Evolutionary conservation across 2,329 filamentous ascomycete species (phyloP).

Genomic region (Magnaporthiopsis poae): DNA sequence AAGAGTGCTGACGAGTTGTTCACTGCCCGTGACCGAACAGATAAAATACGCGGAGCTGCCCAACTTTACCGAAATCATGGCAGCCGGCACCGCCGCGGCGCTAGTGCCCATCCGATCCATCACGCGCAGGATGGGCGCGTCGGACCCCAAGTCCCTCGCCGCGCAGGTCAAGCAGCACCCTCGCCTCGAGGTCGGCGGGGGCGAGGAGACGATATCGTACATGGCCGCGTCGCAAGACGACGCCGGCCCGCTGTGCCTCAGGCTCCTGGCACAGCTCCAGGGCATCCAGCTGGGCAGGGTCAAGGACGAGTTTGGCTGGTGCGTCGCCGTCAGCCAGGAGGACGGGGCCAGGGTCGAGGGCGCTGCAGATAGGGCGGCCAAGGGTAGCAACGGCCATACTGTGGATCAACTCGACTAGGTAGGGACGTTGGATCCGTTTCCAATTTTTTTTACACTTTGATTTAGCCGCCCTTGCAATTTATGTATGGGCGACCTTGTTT

Average conservation of each 20-base stretch:
- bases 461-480: background rate
- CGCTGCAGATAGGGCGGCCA: slow-evolving; percentile 14
- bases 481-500: too few relatives aligned
- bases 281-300: slow-evolving; percentile 76
- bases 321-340: slow-evolving; percentile 33
- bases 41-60: slow-evolving; percentile 54
- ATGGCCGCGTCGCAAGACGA: slow-evolving; percentile 50
- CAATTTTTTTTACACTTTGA: too few relatives aligned
- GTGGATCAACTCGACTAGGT: slow-evolving; percentile 25
- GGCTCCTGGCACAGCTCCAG: slow-evolving; percentile 67
- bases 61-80: slow-evolving; percentile 65
- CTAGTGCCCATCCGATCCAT: slow-evolving; percentile 89
- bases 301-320: slow-evolving; percentile 70
- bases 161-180: slow-evolving; percentile 24
- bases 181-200: slow-evolving; percentile 28
- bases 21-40: slow-evolving; percentile 23
- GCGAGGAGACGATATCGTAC: slow-evolving; percentile 44
- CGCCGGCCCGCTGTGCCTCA: slow-evolving; percentile 61
- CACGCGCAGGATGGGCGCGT: slow-evolving; percentile 47
- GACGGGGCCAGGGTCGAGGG: slow-evolving; percentile 33
- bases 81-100: slow-evolving; percentile 82
- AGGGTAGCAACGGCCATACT: slow-evolving; percentile 19
- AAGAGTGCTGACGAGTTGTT: background rate
- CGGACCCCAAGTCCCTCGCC: slow-evolving; percentile 30
- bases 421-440: slow-evolving; percentile 10